Conservation (phyloP, 306 rosid species). For the Cicer pinnatifidum region DNA sequence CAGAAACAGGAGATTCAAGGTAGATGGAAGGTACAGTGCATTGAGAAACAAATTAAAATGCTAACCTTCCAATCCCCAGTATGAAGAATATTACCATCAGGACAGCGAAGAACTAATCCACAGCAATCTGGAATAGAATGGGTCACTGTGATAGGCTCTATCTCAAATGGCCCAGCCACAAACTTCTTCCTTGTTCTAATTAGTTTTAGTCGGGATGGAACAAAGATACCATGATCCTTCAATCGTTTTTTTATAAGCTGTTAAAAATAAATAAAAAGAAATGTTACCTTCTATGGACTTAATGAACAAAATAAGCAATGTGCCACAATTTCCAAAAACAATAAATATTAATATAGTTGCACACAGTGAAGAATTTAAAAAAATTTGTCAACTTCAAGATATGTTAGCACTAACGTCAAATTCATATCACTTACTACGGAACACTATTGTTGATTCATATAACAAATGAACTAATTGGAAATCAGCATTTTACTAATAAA, state of each 20-base stretch:
- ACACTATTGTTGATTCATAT: constrained; percentile 16
- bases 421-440: constrained; percentile 14
- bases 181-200: constrained; percentile 76
- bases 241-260: constrained; percentile 90
- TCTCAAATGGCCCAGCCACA: constrained; percentile 90
- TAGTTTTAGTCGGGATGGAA: constrained; percentile 75
- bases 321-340: not conserved
- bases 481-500: constrained; percentile 5
- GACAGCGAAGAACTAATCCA: constrained; percentile 93
- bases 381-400: constrained; percentile 7
- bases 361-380: not conserved
- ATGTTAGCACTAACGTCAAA: constrained; percentile 14
- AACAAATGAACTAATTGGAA: constrained; percentile 20
- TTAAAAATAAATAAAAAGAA: constrained; percentile 42
- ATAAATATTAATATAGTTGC: not conserved
- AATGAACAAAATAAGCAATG: constrained; percentile 37
- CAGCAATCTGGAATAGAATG: constrained; percentile 99
- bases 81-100: constrained; percentile 95
- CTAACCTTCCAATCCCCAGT: constrained; percentile 99
- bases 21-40: constrained; percentile 17
- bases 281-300: constrained; percentile 36
- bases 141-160: constrained; percentile 86
- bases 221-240: constrained; percentile 88
- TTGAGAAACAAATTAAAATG: constrained; percentile 26
- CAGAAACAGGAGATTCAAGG: constrained; percentile 43